phyloP scores from a whole-genome alignment of 352 stramenopile genomes.

The Peronospora tabacina region DNA sequence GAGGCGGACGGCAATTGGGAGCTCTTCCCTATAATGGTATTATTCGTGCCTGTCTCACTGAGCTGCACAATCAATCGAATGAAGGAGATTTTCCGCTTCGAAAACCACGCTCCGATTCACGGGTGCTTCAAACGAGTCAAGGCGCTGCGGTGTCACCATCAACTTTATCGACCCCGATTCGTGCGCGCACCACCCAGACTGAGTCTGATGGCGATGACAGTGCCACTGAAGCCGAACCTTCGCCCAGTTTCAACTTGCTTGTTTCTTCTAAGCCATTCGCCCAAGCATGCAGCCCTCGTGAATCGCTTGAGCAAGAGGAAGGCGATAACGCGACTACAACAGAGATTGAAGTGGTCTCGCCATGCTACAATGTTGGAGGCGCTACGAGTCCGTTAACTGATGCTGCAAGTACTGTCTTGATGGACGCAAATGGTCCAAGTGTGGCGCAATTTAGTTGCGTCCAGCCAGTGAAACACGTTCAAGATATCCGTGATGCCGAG shows the following conservation, averaged over 20 bases:
- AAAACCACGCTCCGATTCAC: slow-evolving; percentile 9
- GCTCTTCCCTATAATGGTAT: slow-evolving; percentile 48
- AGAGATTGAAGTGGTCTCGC: slow-evolving; percentile 7
- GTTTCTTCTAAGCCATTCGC: slow-evolving; percentile 4
- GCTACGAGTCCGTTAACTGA: neutral
- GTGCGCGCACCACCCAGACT: slow-evolving; percentile 8
- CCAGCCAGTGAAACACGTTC: neutral
- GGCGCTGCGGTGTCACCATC: neutral
- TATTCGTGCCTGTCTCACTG: slow-evolving; percentile 53
- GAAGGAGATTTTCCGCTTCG: slow-evolving; percentile 9
- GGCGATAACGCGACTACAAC: neutral
- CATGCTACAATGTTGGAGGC: slow-evolving; percentile 22
- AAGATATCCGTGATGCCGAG: slow-evolving; percentile 8
- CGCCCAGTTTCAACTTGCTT: slow-evolving; percentile 29
- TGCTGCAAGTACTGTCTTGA: neutral
- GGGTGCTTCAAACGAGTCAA: neutral
- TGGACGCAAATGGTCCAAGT: neutral
- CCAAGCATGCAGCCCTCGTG: slow-evolving; percentile 1
- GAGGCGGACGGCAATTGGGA: slow-evolving; percentile 32
- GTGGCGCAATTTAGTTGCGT: neutral
- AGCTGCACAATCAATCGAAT: slow-evolving; percentile 25
- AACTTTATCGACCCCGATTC: slow-evolving; percentile 6
- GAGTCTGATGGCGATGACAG: slow-evolving; percentile 19
- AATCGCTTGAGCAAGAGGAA: slow-evolving; percentile 2
- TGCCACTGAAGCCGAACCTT: slow-evolving; percentile 12